Evolutionary conservation across 2,329 filamentous ascomycete genomes (phyloP).

Genomic region (Talaromyces sp.): DNA sequence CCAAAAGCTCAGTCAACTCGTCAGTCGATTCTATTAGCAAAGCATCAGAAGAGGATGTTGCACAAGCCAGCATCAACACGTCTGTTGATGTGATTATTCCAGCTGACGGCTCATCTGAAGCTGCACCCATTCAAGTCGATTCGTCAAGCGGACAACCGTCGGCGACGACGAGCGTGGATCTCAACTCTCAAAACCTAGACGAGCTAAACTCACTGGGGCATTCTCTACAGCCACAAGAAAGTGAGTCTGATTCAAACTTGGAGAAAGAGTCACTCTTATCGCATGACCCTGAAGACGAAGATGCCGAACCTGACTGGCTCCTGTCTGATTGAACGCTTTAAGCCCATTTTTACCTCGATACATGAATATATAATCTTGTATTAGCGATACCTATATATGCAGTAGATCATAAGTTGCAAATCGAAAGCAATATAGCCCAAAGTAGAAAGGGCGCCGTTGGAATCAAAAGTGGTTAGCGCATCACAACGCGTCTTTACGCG

Average conservation of each 20-base stretch:
- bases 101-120: conserved; percentile 23
- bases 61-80: not conserved
- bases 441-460: not conserved
- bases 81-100: not conserved
- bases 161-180: conserved; percentile 27
- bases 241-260: conserved; percentile 33
- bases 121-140: conserved; percentile 25
- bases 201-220: conserved; percentile 17
- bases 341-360: not conserved
- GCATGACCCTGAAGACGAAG: conserved; percentile 62
- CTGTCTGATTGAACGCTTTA: conserved; percentile 32
- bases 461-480: not conserved
- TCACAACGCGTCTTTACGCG: conserved; percentile 12
- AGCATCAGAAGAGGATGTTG: not conserved
- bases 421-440: conserved; percentile 13
- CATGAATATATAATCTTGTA: not conserved
- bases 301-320: conserved; percentile 63
- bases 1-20: not conserved
- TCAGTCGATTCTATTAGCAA: not conserved
- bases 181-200: conserved; percentile 24
- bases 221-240: conserved; percentile 20
- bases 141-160: conserved; percentile 27
- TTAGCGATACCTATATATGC: not conserved
- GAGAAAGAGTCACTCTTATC: conserved; percentile 54
- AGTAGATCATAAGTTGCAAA: not conserved